phyloP scores from a whole-genome alignment of 1,139 yeast species.

The Kurtzmaniella quercitrusa region DNA sequence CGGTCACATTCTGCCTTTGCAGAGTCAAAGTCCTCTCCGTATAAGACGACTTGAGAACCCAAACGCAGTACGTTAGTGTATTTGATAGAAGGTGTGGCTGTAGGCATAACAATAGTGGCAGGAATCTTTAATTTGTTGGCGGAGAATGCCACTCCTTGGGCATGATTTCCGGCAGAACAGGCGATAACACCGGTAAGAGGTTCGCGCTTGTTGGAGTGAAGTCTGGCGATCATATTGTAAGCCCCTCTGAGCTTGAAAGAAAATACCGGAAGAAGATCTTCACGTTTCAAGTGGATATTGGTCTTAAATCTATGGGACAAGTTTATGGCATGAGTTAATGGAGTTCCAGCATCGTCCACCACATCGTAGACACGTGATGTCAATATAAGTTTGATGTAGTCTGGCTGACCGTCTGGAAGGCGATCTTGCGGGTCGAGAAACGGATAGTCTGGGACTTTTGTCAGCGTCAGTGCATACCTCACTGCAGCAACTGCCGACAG shows the following conservation, averaged over 20 bases:
- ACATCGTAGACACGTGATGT: constrained; percentile 95
- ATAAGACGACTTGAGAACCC: constrained; percentile 90
- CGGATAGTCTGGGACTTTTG: constrained; percentile 29
- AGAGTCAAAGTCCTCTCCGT: constrained; percentile 90
- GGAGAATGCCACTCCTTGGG: constrained; percentile 96
- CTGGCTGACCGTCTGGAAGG: constrained; percentile 69
- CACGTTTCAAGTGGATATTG: constrained; percentile 77
- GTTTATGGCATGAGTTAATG: constrained; percentile 72
- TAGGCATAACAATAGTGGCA: constrained; percentile 97
- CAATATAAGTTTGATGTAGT: constrained; percentile 81
- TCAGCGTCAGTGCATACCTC: background rate
- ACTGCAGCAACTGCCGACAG: background rate
- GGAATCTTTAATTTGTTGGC: constrained; percentile 82
- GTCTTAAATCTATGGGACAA: constrained; percentile 71
- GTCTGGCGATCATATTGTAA: constrained; percentile 90
- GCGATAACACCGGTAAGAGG: constrained; percentile 90
- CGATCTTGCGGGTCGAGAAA: constrained; percentile 51
- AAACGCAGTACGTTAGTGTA: constrained; percentile 84
- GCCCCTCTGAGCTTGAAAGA: constrained; percentile 97
- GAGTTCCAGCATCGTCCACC: constrained; percentile 73
- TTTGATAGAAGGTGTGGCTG: constrained; percentile 93
- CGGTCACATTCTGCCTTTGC: constrained; percentile 88
- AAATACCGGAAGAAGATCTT: constrained; percentile 91
- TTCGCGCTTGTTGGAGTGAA: constrained; percentile 53
- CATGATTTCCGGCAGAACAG: constrained; percentile 98